Percentiles rank a stretch among this genome's conserved stretches.
These are phyloP conservation scores for Ottelia alismoides DNA, from an alignment of 106 monocot species.

Conservation along the genomic window DNA sequence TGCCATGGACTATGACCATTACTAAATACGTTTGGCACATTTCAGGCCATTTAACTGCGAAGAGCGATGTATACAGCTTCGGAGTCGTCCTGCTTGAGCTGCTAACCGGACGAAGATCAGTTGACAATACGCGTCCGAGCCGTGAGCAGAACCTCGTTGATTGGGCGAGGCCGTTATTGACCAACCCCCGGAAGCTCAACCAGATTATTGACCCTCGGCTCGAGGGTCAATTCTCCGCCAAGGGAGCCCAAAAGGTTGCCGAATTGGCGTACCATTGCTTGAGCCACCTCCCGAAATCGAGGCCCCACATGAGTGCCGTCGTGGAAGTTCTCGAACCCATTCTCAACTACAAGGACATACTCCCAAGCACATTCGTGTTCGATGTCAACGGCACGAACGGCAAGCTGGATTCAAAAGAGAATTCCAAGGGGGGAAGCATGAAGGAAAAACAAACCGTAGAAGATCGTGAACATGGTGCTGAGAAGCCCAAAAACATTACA, in stretches of 20 bases:
- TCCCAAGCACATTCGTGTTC: conserved; percentile 23
- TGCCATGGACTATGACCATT: neutral
- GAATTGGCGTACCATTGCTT: conserved; percentile 45
- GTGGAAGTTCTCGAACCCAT: conserved; percentile 44
- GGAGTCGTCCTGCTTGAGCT: conserved; percentile 75
- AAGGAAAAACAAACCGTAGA: too few relatives aligned
- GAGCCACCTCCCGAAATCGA: conserved; percentile 34
- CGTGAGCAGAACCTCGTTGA: conserved; percentile 63
- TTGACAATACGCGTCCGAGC: conserved; percentile 29
- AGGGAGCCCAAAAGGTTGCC: conserved; percentile 38
- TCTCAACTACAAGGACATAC: conserved; percentile 19
- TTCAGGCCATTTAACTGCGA: conserved; percentile 57
- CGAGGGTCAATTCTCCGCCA: conserved; percentile 43
- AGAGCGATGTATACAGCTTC: conserved; percentile 77
- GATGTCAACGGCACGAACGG: too few relatives aligned
- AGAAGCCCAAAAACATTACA: too few relatives aligned
- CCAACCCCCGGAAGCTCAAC: conserved; percentile 21
- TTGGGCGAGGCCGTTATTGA: conserved; percentile 54
- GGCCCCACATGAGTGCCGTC: conserved; percentile 45
- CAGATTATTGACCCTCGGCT: conserved; percentile 50
- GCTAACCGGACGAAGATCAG: conserved; percentile 33
- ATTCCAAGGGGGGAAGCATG: too few relatives aligned
- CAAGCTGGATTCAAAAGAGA: too few relatives aligned
- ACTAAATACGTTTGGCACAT: neutral
- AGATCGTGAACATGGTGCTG: too few relatives aligned